Conservation (phyloP, 352 stramenopile genomes). For the Phytophthora multivora region DNA sequence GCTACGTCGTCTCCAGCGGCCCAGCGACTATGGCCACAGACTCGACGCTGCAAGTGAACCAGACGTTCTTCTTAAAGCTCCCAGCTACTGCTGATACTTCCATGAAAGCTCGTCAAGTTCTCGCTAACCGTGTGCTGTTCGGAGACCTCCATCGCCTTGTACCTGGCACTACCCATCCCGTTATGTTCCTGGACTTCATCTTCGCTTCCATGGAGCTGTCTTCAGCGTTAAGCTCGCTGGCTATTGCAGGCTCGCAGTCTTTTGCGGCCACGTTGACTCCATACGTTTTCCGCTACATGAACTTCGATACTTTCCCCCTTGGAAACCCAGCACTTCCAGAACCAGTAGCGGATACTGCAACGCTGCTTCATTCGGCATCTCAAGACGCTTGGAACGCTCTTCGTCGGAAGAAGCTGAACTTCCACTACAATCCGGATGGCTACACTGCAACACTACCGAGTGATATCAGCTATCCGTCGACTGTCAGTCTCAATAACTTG, state of each 20-base stretch:
- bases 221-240: conserved; percentile 7
- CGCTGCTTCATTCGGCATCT: conserved; percentile 37
- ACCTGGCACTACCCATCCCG: conserved; percentile 9
- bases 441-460: conserved; percentile 25
- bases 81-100: conserved; percentile 19
- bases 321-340: conserved; percentile 43
- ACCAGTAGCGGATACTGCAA: conserved; percentile 12
- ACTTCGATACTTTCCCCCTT: conserved; percentile 40
- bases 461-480: conserved; percentile 34
- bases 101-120: conserved; percentile 24
- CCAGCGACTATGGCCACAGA: conserved; percentile 25
- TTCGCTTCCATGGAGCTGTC: conserved; percentile 17
- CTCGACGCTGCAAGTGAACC: conserved; percentile 47
- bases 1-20: conserved; percentile 27
- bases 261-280: conserved; percentile 41
- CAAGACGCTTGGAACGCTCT: conserved; percentile 35
- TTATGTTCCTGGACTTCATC: conserved; percentile 59
- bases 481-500: conserved; percentile 10
- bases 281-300: conserved; percentile 55
- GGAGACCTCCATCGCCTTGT: conserved; percentile 43
- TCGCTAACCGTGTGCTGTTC: conserved; percentile 52
- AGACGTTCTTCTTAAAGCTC: conserved; percentile 43
- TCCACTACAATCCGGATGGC: conserved; percentile 38
- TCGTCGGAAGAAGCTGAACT: conserved; percentile 48
- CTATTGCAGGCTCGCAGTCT: conserved; percentile 13